Evolutionary conservation across 179 eudicot species (phyloP), one percentile per base, ranked within the genome.

Genomic region (Carnegiea gigantea): DNA sequence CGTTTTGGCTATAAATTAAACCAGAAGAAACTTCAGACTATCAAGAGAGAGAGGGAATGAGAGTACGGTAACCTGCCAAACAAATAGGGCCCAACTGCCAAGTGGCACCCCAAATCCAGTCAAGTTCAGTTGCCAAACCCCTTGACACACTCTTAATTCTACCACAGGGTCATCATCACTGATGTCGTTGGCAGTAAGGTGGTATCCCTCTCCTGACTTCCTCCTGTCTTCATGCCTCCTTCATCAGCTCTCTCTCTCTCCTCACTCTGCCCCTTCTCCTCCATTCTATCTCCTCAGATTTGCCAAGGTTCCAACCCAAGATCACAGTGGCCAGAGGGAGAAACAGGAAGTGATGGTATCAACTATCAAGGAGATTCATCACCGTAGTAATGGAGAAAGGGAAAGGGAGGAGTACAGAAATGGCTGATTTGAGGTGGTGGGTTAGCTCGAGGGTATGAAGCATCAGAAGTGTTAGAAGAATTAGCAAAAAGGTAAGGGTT

Each of bases 241-340:
- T 15, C 26, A 33, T 33, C 36, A 33, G 36, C 73, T 68, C 73
- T 68, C 73, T 40, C 13, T 6, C 44, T 33, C 36, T 3, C 36
- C 73, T 13, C 23, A 70, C 44, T 36, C 10, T 33, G 2, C 44
- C 43, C 46, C 73, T 30, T 70, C 46, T 70, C 36, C 36, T 33
- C 73, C 46, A 70, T 36, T 36, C 73, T 70, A 70, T 23, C 46
- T 70, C 44, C 73, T 70, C 73, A 67, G 40, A 5, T 24, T 67
- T 30, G 33, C 7, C 38, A 1, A 67, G 71, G 38, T 10, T 62
- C 23, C 46, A 1, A 70, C 18, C 72, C 0, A 21, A 11, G 40
- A 67, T 38, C 20, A 28, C 9, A 30, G 46, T 3, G 46, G 44
- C n/a, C 33, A 33, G 12, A 11, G 44, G 18, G 46, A 62, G n/a